Conservation (phyloP, 2,329 filamentous ascomycete species). For the Xylariaceae sp. region DNA sequence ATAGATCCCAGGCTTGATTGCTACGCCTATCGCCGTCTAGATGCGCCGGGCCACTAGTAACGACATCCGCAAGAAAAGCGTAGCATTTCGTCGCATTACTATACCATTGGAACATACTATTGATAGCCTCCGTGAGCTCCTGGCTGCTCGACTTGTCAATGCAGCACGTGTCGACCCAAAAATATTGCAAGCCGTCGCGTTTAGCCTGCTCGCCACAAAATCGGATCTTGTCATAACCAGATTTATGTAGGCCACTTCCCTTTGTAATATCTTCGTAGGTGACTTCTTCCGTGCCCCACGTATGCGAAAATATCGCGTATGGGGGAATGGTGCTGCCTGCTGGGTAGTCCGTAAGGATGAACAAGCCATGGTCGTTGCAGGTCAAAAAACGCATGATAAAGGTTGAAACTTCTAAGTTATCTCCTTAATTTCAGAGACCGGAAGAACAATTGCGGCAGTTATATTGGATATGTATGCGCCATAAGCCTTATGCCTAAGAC, state of each 20-base stretch:
- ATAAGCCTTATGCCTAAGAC: no score
- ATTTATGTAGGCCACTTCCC: not conserved
- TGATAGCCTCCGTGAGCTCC: conserved; percentile 9
- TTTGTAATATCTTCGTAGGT: not conserved
- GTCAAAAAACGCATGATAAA: conserved; percentile 9
- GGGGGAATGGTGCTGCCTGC: not conserved
- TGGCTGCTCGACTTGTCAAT: conserved; percentile 8
- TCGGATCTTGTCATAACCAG: conserved; percentile 3
- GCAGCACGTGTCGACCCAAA: conserved; percentile 9
- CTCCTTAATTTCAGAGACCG: no score
- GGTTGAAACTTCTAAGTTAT: no score
- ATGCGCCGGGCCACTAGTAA: no score
- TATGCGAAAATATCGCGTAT: not conserved
- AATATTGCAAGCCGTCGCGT: not conserved
- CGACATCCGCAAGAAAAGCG: not conserved
- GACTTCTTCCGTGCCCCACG: conserved; percentile 1
- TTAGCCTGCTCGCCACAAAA: not conserved
- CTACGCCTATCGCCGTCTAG: no score
- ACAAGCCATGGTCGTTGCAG: not conserved
- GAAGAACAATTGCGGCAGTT: no score
- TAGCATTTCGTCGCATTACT: not conserved
- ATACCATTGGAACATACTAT: conserved; percentile 19
- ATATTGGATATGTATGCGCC: no score
- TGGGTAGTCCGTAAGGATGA: not conserved
- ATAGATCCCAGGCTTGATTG: no score